Conservation (phyloP, 1,284 basidiomycete genomes). For the Ustilago vetiveriae region DNA sequence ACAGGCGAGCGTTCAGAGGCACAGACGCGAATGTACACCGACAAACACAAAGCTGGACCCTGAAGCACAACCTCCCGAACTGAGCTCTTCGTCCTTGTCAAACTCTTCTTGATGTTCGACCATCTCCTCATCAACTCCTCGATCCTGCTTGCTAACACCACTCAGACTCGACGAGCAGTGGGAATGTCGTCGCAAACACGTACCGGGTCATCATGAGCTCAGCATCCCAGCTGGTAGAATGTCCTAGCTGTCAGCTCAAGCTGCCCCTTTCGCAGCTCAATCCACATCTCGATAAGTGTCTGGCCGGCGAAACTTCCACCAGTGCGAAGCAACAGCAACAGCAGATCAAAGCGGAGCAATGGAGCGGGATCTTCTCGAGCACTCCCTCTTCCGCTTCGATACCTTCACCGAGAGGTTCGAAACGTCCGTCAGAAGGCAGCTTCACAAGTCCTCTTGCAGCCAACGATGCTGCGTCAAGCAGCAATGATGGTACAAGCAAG, state of each 20-base stretch:
- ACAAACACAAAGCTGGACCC: too few relatives aligned
- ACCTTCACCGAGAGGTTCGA: conserved; percentile 12
- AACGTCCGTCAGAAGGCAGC: conserved; percentile 2
- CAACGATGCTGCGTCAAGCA: background rate
- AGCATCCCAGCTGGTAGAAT: conserved; percentile 44
- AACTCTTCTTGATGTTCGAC: too few relatives aligned
- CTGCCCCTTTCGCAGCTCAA: conserved; percentile 56
- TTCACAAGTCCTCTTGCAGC: background rate
- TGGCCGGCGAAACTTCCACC: conserved; percentile 16
- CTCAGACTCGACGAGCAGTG: background rate
- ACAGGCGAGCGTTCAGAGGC: too few relatives aligned
- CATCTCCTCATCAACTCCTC: too few relatives aligned
- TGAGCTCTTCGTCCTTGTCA: too few relatives aligned
- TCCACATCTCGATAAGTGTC: conserved; percentile 58
- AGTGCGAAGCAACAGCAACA: conserved; percentile 1
- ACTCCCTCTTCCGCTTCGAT: background rate
- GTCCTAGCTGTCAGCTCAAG: conserved; percentile 50
- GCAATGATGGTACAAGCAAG: conserved; percentile 1
- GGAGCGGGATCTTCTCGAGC: conserved; percentile 16
- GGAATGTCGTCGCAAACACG: background rate
- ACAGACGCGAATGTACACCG: too few relatives aligned
- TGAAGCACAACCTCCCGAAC: too few relatives aligned
- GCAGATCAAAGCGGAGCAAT: conserved; percentile 19
- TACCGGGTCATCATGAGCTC: conserved; percentile 20
- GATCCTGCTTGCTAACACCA: too few relatives aligned